A percentile compares a stretch with the other conserved stretches of the same genome.
Conservation (phyloP, 108 stramenopile genomes). For the Craspedostauros australis region DNA sequence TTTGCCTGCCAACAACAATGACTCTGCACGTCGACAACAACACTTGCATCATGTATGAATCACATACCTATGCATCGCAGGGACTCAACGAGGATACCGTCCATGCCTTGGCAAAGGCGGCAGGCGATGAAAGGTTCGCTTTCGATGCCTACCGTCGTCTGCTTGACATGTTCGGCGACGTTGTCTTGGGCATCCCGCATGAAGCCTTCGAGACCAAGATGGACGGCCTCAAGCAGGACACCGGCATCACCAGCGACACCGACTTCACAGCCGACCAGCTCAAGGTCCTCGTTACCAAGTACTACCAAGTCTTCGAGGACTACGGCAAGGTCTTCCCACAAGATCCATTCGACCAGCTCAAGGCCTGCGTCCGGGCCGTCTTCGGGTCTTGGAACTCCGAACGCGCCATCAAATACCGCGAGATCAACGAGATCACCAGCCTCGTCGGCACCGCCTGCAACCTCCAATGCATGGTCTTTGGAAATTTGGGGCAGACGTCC, state of each 20-base stretch:
- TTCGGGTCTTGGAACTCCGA: slow-evolving; percentile 81
- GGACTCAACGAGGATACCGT: slow-evolving; percentile 79
- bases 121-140: slow-evolving; percentile 66
- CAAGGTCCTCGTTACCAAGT: slow-evolving; percentile 41
- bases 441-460: slow-evolving; percentile 70
- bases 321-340: slow-evolving; percentile 40
- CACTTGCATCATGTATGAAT: too few species aligned
- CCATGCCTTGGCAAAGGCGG: slow-evolving; percentile 61
- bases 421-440: slow-evolving; percentile 68
- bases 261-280: slow-evolving; percentile 57
- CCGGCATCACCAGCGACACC: slow-evolving; percentile 42
- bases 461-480: slow-evolving; percentile 83
- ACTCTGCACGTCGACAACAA: too few species aligned
- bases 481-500: slow-evolving; percentile 67
- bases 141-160: slow-evolving; percentile 80
- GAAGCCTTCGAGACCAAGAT: slow-evolving; percentile 73
- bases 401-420: slow-evolving; percentile 81
- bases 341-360: slow-evolving; percentile 63
- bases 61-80: slow-evolving; percentile 2
- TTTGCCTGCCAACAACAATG: too few species aligned
- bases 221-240: slow-evolving; percentile 36
- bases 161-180: slow-evolving; percentile 82
- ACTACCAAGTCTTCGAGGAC: slow-evolving; percentile 58
- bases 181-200: slow-evolving; percentile 63
- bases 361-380: slow-evolving; percentile 64